Evolutionary conservation across 352 stramenopile genomes (phyloP).

Genomic region (Phytophthora melonis): DNA sequence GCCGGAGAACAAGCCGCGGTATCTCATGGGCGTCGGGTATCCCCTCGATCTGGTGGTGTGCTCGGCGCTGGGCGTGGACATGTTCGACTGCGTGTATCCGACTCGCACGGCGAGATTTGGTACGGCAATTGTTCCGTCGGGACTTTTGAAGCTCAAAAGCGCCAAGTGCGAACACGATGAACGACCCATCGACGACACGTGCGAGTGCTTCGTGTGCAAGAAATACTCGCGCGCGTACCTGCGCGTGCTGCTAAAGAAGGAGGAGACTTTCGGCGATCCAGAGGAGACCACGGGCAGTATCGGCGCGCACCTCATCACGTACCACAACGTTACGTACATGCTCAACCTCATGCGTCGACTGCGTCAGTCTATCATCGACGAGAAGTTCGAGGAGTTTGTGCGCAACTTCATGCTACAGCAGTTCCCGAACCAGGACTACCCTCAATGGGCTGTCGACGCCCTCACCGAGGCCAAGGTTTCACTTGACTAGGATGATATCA

Average conservation of each 20-base stretch:
- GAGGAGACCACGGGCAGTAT: slow-evolving; percentile 50
- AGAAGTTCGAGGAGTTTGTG: slow-evolving; percentile 76
- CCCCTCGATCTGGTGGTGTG: slow-evolving; percentile 97
- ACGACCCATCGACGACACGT: slow-evolving; percentile 73
- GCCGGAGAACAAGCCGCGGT: slow-evolving; percentile 94
- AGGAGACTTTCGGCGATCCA: slow-evolving; percentile 48
- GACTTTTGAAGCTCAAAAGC: slow-evolving; percentile 77
- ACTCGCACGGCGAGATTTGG: slow-evolving; percentile 97
- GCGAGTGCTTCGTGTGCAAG: slow-evolving; percentile 77
- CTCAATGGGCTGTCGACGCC: slow-evolving; percentile 76
- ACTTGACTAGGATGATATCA: slow-evolving; percentile 22
- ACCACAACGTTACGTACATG: slow-evolving; percentile 90
- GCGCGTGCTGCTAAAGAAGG: slow-evolving; percentile 76
- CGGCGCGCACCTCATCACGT: slow-evolving; percentile 76
- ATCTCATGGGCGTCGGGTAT: slow-evolving; percentile 99
- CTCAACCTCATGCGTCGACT: slow-evolving; percentile 78
- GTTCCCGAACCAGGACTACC: slow-evolving; percentile 64
- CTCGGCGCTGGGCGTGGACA: slow-evolving; percentile 96
- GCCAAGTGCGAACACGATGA: slow-evolving; percentile 65
- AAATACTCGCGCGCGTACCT: slow-evolving; percentile 80
- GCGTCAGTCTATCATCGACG: slow-evolving; percentile 80
- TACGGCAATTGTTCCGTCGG: slow-evolving; percentile 88
- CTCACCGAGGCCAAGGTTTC: slow-evolving; percentile 68
- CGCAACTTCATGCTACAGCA: slow-evolving; percentile 81
- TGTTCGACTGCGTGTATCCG: slow-evolving; percentile 98